These are phyloP conservation scores for Neobulgaria alba DNA, from an alignment of 2,329 filamentous ascomycete species.

Conservation along the genomic window DNA sequence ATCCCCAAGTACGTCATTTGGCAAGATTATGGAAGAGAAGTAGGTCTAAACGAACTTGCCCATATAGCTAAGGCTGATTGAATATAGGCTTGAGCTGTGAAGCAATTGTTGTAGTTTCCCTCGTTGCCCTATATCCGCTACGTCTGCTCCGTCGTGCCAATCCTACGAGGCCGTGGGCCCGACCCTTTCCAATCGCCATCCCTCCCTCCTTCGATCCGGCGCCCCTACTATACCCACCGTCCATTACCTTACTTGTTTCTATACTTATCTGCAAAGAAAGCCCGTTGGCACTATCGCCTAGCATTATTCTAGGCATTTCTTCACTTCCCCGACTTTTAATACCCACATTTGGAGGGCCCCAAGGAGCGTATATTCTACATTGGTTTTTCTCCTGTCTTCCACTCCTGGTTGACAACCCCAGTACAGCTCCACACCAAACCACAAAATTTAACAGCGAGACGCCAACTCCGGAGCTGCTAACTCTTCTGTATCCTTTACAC, in stretches of 20 bases:
- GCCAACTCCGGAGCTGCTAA: slow-evolving; percentile 28
- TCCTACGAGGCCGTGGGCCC: slow-evolving; percentile 17
- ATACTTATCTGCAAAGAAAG: slow-evolving; percentile 60
- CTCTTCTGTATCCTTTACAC: slow-evolving; percentile 74
- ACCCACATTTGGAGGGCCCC: slow-evolving; percentile 46
- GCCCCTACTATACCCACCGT: slow-evolving; percentile 76
- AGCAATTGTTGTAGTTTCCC: slow-evolving; percentile 26
- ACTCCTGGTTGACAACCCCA: slow-evolving; percentile 30
- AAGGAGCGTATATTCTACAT: slow-evolving; percentile 59
- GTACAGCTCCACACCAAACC: neutral
- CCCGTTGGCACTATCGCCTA: slow-evolving; percentile 58
- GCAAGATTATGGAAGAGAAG: slow-evolving; percentile 41
- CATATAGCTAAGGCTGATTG: slow-evolving; percentile 14
- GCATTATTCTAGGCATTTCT: slow-evolving; percentile 72
- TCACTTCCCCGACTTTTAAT: slow-evolving; percentile 67
- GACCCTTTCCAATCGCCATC: slow-evolving; percentile 37
- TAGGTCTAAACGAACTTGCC: slow-evolving; percentile 24
- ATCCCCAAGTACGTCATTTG: slow-evolving; percentile 38
- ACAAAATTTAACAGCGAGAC: slow-evolving; percentile 20
- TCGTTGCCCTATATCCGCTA: slow-evolving; percentile 50
- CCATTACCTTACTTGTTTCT: slow-evolving; percentile 68
- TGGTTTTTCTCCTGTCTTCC: slow-evolving; percentile 73
- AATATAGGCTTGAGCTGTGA: slow-evolving; percentile 25
- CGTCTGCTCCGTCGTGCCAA: slow-evolving; percentile 42
- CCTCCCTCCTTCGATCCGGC: slow-evolving; percentile 83